A percentile compares a stretch with the other conserved stretches of the same genome.
Evolutionary conservation across 768 basidiomycete species (phyloP).

Genomic region (Boletellus ananiceps): DNA sequence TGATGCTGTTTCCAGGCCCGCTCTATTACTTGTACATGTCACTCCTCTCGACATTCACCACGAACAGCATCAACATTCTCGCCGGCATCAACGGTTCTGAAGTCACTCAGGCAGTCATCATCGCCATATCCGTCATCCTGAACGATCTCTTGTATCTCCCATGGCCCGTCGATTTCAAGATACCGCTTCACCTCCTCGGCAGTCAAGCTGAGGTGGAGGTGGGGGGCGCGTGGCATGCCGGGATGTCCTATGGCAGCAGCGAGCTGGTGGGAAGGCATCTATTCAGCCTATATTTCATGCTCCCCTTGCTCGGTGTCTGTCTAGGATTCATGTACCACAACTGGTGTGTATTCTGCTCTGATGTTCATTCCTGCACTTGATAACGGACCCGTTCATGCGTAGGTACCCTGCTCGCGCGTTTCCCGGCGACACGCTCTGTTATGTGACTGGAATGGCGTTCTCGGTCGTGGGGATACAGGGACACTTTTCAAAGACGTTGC

Average conservation of each 20-base stretch:
- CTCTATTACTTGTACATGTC: constrained; percentile 97
- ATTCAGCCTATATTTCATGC: constrained; percentile 97
- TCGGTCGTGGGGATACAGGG: constrained; percentile 96
- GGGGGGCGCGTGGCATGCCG: constrained; percentile 77
- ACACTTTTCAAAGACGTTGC: constrained; percentile 94
- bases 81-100: constrained; percentile 98
- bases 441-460: constrained; percentile 98
- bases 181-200: constrained; percentile 68
- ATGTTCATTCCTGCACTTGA: not conserved
- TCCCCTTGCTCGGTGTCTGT: constrained; percentile 89
- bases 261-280: constrained; percentile 89
- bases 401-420: constrained; percentile 97
- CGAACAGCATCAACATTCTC: constrained; percentile 98
- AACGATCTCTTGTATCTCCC: constrained; percentile 96
- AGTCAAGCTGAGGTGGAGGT: constrained; percentile 62
- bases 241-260: constrained; percentile 80
- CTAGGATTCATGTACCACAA: constrained; percentile 91
- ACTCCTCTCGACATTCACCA: constrained; percentile 90
- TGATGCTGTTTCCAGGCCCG: constrained; percentile 54
- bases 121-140: constrained; percentile 82
- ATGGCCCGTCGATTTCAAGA: constrained; percentile 69
- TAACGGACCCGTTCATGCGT: not conserved
- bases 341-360: constrained; percentile 54
- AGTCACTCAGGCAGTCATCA: constrained; percentile 88
- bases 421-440: constrained; percentile 96